Percentiles rank a stretch among this genome's conserved stretches.
phyloP scores from a whole-genome alignment of 140 eudicot species.

The Cichorium intybus region DNA sequence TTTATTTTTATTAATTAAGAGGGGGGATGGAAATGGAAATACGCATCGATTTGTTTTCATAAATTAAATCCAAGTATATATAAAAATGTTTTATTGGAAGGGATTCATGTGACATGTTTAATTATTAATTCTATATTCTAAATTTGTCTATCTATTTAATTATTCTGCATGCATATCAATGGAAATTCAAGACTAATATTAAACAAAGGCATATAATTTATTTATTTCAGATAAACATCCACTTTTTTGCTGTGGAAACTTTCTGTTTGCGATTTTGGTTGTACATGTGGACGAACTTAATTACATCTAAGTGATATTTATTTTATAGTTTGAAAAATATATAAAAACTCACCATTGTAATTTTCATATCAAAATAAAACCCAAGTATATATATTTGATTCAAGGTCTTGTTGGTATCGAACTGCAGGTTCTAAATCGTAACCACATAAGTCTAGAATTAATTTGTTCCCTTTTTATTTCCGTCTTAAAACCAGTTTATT shows the following conservation, averaged over 20 bases:
- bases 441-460: too few relatives aligned
- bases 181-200: not conserved
- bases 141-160: constrained; percentile 3
- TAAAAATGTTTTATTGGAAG: constrained; percentile 1
- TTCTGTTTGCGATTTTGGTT: not conserved
- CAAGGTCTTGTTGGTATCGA: too few relatives aligned
- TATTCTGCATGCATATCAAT: not conserved
- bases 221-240: not conserved
- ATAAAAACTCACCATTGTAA: too few relatives aligned
- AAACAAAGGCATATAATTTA: not conserved
- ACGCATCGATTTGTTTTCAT: constrained; percentile 20
- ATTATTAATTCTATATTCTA: constrained; percentile 4
- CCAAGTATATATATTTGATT: too few relatives aligned
- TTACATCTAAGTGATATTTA: too few relatives aligned
- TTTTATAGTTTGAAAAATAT: too few relatives aligned
- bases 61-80: constrained; percentile 27
- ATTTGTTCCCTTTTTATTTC: too few relatives aligned
- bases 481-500: not conserved
- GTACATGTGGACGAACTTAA: not conserved
- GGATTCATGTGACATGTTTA: constrained; percentile 29
- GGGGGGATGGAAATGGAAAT: constrained; percentile 8
- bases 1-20: constrained; percentile 16
- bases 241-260: not conserved
- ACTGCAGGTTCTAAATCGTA: too few relatives aligned
- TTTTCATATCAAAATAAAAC: too few relatives aligned